Conservation (phyloP, 1,284 basidiomycete species). For the Mycosarcoma mackinlayi region DNA sequence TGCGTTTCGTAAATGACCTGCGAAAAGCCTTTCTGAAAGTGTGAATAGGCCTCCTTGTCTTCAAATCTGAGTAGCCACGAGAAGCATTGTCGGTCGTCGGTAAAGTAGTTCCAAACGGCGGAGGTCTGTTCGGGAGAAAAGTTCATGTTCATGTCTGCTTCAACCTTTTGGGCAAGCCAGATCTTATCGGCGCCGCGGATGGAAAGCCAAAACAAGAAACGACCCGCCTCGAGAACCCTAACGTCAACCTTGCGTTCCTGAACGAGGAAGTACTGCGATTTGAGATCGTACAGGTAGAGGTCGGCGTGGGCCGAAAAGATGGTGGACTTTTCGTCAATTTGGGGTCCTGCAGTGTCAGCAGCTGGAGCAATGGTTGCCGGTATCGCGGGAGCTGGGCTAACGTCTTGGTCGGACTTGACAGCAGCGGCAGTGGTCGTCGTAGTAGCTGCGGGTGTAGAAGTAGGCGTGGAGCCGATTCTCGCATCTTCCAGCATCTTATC, state of each 20-base stretch:
- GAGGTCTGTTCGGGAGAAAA: constrained; percentile 70
- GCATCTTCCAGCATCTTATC: constrained; percentile 42
- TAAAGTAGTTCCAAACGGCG: constrained; percentile 82
- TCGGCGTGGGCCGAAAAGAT: constrained; percentile 69
- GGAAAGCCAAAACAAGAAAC: constrained; percentile 74
- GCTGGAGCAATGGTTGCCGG: constrained; percentile 31
- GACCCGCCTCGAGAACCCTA: constrained; percentile 75
- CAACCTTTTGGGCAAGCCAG: constrained; percentile 79
- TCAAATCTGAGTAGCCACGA: constrained; percentile 87
- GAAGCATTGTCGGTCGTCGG: constrained; percentile 74
- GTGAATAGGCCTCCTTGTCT: constrained; percentile 74
- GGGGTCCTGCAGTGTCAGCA: constrained; percentile 33
- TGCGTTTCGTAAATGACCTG: constrained; percentile 84
- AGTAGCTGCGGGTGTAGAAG: neutral
- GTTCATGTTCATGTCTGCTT: constrained; percentile 69
- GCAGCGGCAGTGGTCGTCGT: constrained; percentile 5
- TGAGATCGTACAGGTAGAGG: constrained; percentile 79
- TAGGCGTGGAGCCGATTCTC: constrained; percentile 12
- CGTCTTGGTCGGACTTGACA: constrained; percentile 10
- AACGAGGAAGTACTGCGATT: constrained; percentile 77
- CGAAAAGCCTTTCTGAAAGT: constrained; percentile 78
- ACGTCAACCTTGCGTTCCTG: constrained; percentile 78
- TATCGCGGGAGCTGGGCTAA: constrained; percentile 6
- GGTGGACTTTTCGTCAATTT: constrained; percentile 21
- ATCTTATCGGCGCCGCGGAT: constrained; percentile 70